phyloP scores from a whole-genome alignment of 176 grass and related monocot genomes.

The Carex kokanica region DNA sequence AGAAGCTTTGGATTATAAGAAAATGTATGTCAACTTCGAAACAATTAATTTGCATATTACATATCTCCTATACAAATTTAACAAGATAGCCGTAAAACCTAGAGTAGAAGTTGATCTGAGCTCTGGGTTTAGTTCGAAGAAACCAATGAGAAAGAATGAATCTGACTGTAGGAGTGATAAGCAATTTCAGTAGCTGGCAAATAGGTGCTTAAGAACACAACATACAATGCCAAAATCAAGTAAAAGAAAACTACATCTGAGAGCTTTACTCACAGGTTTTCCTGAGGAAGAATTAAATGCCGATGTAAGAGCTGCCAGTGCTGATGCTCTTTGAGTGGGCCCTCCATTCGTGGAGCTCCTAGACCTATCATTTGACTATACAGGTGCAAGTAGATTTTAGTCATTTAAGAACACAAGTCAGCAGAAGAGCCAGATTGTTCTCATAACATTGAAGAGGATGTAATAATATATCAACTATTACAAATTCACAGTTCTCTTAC shows the following conservation, averaged over 20 bases:
- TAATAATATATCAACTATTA: neutral
- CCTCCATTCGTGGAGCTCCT: constrained; percentile 67
- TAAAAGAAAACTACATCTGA: neutral
- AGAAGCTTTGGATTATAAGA: constrained; percentile 6
- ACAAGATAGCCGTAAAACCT: neutral
- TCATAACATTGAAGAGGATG: neutral
- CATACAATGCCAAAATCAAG: neutral
- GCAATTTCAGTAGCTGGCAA: neutral
- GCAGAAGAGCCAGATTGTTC: neutral
- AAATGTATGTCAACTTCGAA: neutral
- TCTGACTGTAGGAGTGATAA: neutral
- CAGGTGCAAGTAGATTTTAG: constrained; percentile 2
- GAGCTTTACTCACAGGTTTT: constrained; percentile 1
- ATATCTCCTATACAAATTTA: neutral
- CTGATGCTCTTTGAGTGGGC: constrained; percentile 91
- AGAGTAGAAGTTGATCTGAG: neutral
- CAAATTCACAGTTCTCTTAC: neutral
- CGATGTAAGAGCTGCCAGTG: constrained; percentile 82
- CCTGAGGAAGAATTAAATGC: constrained; percentile 69
- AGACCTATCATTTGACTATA: constrained; percentile 33
- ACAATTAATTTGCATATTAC: neutral
- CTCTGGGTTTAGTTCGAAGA: neutral
- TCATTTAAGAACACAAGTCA: neutral
- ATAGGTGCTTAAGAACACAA: neutral
- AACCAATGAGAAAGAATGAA: neutral